Conservation (phyloP, 2,329 filamentous ascomycete species). For the Fusarium sp. region DNA sequence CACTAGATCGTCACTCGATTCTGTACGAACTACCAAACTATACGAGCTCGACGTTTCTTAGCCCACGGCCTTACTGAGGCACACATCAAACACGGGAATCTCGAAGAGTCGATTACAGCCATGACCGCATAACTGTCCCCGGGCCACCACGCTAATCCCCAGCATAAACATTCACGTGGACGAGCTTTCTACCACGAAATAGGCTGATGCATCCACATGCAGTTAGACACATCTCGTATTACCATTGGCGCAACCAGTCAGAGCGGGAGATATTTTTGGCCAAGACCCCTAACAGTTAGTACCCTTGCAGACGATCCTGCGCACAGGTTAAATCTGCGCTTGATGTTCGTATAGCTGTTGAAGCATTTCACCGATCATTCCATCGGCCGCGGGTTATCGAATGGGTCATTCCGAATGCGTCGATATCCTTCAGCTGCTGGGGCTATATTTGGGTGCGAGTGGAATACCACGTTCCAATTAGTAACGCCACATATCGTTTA, state of each 20-base stretch:
- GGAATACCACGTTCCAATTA: neutral
- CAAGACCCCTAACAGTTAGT: neutral
- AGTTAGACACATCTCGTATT: conserved; percentile 26
- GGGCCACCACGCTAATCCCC: neutral
- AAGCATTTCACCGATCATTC: conserved; percentile 20
- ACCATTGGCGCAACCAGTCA: neutral
- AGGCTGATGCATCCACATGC: neutral
- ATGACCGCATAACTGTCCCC: neutral
- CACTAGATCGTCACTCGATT: neutral
- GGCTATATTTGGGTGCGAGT: neutral
- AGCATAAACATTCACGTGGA: conserved; percentile 7
- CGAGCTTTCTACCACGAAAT: neutral
- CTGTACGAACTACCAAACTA: neutral
- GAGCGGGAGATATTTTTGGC: conserved; percentile 10
- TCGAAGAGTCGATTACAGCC: conserved; percentile 14
- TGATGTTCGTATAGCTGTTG: conserved; percentile 14
- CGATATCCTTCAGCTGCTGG: neutral
- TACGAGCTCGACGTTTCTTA: conserved; percentile 8
- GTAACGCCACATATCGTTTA: conserved; percentile 15
- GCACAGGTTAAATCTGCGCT: neutral
- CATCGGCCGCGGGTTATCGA: conserved; percentile 9
- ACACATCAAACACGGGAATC: neutral
- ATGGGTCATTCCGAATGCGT: conserved; percentile 16
- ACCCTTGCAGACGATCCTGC: neutral
- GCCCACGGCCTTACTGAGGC: neutral